Conservation (phyloP, 495 filamentous ascomycete species). For the Copromyces sp. region DNA sequence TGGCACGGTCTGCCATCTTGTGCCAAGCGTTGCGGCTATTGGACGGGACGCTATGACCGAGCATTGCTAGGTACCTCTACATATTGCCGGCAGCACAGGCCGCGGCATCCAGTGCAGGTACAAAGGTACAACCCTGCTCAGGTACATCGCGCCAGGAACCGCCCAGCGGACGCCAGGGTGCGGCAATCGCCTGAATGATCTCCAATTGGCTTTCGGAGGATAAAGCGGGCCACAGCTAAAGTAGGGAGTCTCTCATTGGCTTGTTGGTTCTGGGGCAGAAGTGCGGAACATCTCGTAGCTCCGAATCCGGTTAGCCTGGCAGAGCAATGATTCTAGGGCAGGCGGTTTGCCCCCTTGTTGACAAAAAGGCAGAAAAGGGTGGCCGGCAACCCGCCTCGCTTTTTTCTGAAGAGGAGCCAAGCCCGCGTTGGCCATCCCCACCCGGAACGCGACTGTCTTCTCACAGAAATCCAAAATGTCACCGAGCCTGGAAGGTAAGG, state of each 20-base stretch:
- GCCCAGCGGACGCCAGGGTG: neutral
- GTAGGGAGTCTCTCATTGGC: constrained; percentile 8
- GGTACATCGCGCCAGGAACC: neutral
- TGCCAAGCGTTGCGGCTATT: neutral
- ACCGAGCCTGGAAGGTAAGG: neutral
- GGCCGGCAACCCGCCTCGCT: constrained; percentile 2
- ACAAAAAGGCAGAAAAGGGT: neutral
- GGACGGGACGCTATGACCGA: neutral
- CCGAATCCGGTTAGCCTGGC: constrained; percentile 17
- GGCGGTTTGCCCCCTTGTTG: constrained; percentile 12
- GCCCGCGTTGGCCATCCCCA: constrained; percentile 8
- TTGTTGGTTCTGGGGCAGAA: neutral
- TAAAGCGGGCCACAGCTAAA: constrained; percentile 5
- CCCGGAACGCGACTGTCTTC: neutral
- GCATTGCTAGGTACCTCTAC: too few relatives aligned
- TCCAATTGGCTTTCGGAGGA: neutral
- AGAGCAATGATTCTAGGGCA: neutral
- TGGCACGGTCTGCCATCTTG: neutral
- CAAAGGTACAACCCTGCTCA: neutral
- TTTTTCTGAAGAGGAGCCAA: constrained; percentile 4
- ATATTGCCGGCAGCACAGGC: neutral
- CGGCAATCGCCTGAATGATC: neutral
- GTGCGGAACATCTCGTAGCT: constrained; percentile 15
- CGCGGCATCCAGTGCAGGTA: neutral
- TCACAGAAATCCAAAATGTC: neutral